These are phyloP conservation scores for Wickerhamomyces hampshirensis DNA, from an alignment of 805 yeast genomes.

Conservation along the genomic window DNA sequence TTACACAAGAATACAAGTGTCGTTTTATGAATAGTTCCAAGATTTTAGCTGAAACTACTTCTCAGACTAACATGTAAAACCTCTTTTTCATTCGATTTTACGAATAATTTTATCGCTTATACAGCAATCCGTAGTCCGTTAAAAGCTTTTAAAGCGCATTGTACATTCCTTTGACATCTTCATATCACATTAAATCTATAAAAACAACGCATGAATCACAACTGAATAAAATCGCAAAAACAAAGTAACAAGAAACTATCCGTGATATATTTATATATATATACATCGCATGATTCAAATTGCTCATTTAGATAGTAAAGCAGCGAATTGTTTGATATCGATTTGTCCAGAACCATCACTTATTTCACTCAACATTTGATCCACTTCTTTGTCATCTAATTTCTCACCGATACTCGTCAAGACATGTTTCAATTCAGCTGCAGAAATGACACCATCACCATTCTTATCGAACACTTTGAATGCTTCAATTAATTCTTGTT, in stretches of 20 bases:
- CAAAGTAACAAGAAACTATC: conserved; percentile 1
- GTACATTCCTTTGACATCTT: too few species aligned
- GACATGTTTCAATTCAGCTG: conserved; percentile 95
- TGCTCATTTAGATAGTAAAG: conserved; percentile 77
- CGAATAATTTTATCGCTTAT: too few species aligned
- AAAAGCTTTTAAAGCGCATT: too few species aligned
- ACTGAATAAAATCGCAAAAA: background rate
- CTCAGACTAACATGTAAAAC: too few species aligned
- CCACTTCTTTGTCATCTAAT: conserved; percentile 93
- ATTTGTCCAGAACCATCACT: conserved; percentile 96
- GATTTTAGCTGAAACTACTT: too few species aligned
- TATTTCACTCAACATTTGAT: conserved; percentile 95
- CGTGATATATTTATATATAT: too few species aligned
- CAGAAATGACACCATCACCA: conserved; percentile 95
- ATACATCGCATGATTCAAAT: too few species aligned
- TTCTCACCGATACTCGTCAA: conserved; percentile 97
- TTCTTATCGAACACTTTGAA: conserved; percentile 93
- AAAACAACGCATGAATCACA: background rate
- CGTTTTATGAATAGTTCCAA: too few species aligned
- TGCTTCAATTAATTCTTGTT: conserved; percentile 96
- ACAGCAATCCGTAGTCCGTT: too few species aligned
- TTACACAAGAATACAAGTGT: too few species aligned
- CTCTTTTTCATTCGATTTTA: too few species aligned
- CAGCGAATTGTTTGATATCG: conserved; percentile 94
- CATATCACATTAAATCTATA: background rate